These are phyloP conservation scores for Pseudogymnoascus sp. DNA, from an alignment of 2,329 filamentous ascomycete genomes.

Conservation along the genomic window DNA sequence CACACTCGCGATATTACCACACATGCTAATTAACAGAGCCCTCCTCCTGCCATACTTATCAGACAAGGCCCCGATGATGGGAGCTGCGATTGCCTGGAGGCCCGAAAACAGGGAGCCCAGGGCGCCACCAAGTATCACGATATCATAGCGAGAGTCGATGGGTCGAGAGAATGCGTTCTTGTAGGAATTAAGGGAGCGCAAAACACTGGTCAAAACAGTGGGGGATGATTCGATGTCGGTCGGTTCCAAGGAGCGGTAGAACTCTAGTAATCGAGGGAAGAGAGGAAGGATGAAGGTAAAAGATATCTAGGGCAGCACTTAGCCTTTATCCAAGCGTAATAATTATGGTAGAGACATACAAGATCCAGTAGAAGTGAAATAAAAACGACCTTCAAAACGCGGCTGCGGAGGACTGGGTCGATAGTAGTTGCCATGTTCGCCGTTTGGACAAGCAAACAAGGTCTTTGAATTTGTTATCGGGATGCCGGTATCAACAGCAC, in stretches of 20 bases:
- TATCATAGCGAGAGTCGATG: slow-evolving; percentile 95
- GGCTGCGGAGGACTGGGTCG: slow-evolving; percentile 58
- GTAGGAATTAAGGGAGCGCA: slow-evolving; percentile 83
- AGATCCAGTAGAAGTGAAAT: slow-evolving; percentile 83
- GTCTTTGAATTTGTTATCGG: neutral
- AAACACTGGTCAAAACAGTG: slow-evolving; percentile 70
- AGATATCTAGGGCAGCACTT: slow-evolving; percentile 60
- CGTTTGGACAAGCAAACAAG: neutral
- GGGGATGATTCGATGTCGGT: slow-evolving; percentile 37
- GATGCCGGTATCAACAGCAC: neutral
- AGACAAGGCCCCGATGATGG: slow-evolving; percentile 80
- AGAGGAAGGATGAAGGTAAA: slow-evolving; percentile 98
- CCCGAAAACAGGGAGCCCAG: slow-evolving; percentile 87
- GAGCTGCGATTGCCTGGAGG: slow-evolving; percentile 85
- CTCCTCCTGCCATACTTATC: slow-evolving; percentile 82
- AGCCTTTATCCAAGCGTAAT: slow-evolving; percentile 10
- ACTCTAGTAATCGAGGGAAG: slow-evolving; percentile 90
- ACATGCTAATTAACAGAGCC: slow-evolving; percentile 85
- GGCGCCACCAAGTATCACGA: slow-evolving; percentile 87
- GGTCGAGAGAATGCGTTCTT: slow-evolving; percentile 87
- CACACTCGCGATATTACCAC: slow-evolving; percentile 86
- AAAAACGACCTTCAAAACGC: slow-evolving; percentile 80
- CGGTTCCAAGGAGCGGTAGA: slow-evolving; percentile 79
- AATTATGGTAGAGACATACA: slow-evolving; percentile 44
- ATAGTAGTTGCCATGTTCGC: slow-evolving; percentile 31